Base-by-base conservation (phyloP, 306 rosid genomes). In the Pyrus pyrifolia region DNA sequence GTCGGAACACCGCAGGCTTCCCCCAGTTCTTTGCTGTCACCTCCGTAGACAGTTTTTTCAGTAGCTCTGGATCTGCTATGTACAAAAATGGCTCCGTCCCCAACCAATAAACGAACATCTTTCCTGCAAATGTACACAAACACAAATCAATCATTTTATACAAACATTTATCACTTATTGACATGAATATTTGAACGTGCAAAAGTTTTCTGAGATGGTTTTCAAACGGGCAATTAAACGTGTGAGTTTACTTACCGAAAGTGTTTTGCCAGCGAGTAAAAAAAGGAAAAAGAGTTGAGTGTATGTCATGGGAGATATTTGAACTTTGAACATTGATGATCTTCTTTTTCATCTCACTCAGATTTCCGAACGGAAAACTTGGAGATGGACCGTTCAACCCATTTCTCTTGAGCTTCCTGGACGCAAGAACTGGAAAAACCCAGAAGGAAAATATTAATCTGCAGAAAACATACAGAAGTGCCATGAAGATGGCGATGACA, bases 1-100 rank as follows among this genome's bases (percentile, higher is more conserved):
- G 83, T 79, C 74, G 81, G 71, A 92, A 92, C 59, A 92, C 96
- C 1, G 74, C 71, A 1, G 96, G 97, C 74, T 92, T 92, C 45
- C 97, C 97, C 97, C 97, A 93, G 23, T 81, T 74, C 83, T 87
- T 90, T 0, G 87, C 96, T 70, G 85, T 12, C 3, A 93, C 93
- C 75, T 75, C 88, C 4, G 73, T 67, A 3, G 96, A 90, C 87
- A 93, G 77, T 67, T 88, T 87, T 74, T 86, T 90, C 65, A 93
- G 71, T 59, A 93, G 86, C 35, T 82, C 91, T 13, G 97, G 88
- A 4, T 93, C 93, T 18, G 92, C 93, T 49, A 93, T 77, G 61
- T 90, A 93, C 57, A 93, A 49, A 76, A 93, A 93, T 8, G 97
- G 97, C 81, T 93, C 93, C 58, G 96, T 87, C 14, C 97, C 97